Evolutionary conservation across 139 green algal genomes (phyloP), one percentile per base, ranked within the genome.

Genomic region (Auxenochlorella pyrenoidosa): DNA sequence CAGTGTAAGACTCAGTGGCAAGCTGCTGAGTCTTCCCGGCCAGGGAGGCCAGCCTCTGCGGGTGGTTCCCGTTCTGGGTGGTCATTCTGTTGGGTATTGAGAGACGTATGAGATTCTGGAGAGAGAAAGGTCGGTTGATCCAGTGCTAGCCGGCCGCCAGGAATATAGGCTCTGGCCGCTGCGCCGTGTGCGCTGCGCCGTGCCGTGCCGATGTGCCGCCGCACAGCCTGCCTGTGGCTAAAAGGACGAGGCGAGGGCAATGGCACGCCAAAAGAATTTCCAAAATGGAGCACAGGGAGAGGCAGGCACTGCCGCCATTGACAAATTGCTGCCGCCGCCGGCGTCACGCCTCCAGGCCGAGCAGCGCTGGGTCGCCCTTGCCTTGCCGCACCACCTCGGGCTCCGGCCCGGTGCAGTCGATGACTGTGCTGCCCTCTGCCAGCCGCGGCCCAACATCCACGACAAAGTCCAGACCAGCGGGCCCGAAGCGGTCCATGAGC

Each of bases 391-490:
- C 34, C 21, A 98, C 77, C 34, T 91, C 85, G 0, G 96, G 94
- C 65, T 91, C 87, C 0, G 66, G 40, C 0, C 88, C 82, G 8
- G 94, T 97, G 90, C 97, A 92, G 68, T 97, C 95, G 21, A 98
- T 89, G 30, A 98, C 92, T 22, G 96, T 97, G 36, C 90, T 94
- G 2, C 90, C 89, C 47, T 94, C 92, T 2, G 89, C 91, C 0
- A 93, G 71, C 19, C 91, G 88, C 3, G 86, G 72, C 2, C 72
- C 72, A 36, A 90, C 89, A 75, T 97, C 95, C 21, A 98, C 93
- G 19, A 98, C 93, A 87, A 98, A 98, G 88, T 97, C 95, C 3
- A 98, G 83, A 10, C 95, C 95, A 0, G 87, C 89, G 38, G 80
- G 85, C 16, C 89, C 93, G 66, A 96, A 98, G 70, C 87, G 77